Evolutionary conservation across 345 rosid genomes (phyloP).

Genomic region (Orychophragmus violaceus): DNA sequence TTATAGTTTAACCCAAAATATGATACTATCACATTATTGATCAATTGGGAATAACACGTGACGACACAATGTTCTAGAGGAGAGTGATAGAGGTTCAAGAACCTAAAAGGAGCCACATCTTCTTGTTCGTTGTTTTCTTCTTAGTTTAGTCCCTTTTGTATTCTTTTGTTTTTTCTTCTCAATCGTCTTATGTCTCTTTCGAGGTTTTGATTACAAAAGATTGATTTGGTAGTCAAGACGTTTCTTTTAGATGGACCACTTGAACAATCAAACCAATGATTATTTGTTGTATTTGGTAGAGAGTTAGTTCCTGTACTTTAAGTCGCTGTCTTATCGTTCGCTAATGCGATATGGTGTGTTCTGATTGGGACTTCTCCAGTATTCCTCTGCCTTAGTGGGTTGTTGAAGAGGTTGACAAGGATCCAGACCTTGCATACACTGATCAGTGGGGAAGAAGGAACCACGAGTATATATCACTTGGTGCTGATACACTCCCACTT

Average conservation of each 20-base stretch:
- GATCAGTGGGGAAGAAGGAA: constrained; percentile 99
- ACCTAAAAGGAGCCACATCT: background rate
- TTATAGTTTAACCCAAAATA: too few relatives aligned
- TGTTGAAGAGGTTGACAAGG: constrained; percentile 63
- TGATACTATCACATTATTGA: too few relatives aligned
- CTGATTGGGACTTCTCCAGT: constrained; percentile 34
- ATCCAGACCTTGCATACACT: constrained; percentile 82
- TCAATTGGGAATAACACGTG: too few relatives aligned
- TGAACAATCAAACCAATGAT: background rate
- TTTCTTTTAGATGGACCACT: constrained; percentile 1
- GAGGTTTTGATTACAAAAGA: background rate
- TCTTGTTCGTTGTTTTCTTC: constrained; percentile 15
- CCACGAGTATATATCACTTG: constrained; percentile 79
- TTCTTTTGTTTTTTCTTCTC: background rate
- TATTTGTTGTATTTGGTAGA: background rate
- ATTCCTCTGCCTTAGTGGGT: constrained; percentile 91
- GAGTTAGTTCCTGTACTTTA: background rate
- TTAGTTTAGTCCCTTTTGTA: background rate
- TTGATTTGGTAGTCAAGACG: background rate
- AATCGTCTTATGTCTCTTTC: constrained; percentile 17
- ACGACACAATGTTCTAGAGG: constrained; percentile 18
- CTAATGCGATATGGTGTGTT: background rate
- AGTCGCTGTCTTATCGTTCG: constrained; percentile 3
- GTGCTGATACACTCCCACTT: constrained; percentile 80
- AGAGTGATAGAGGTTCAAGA: constrained; percentile 20